Percentiles rank a stretch among this genome's conserved stretches.
Evolutionary conservation across 2,329 filamentous ascomycete species (phyloP).

Genomic region (Fusarium devonianum): DNA sequence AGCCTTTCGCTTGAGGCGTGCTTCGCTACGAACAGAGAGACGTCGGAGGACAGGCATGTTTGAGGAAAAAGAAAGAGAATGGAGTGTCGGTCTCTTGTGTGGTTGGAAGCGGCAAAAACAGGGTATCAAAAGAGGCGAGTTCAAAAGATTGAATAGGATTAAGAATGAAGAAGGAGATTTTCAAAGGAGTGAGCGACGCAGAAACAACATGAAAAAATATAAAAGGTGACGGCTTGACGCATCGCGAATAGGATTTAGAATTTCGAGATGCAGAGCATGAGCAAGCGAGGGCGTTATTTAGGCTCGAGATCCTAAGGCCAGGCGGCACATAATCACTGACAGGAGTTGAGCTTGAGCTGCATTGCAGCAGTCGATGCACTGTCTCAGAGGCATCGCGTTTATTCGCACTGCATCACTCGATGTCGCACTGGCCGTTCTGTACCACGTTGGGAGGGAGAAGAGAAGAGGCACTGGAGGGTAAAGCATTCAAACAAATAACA

Average conservation of each 20-base stretch:
- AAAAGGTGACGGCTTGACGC: no score
- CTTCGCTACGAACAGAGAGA: neutral
- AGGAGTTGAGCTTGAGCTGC: neutral
- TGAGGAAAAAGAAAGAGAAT: neutral
- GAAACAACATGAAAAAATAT: no score
- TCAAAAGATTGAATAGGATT: neutral
- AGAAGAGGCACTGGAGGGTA: no score
- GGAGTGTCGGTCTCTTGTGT: neutral
- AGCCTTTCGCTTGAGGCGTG: conserved; percentile 37
- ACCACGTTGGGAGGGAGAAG: conserved; percentile 8
- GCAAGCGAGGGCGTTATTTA: no score
- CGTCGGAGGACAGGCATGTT: conserved; percentile 28
- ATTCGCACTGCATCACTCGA: conserved; percentile 19
- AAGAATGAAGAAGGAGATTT: neutral
- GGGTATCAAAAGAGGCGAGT: neutral
- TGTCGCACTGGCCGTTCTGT: conserved; percentile 11
- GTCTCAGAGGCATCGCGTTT: neutral
- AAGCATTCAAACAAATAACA: neutral
- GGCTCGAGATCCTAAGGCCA: neutral
- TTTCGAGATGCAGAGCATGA: neutral
- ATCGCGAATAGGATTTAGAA: neutral
- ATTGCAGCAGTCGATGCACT: neutral
- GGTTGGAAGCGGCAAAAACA: neutral
- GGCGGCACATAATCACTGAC: neutral
- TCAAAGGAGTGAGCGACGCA: neutral